Evolutionary conservation across 805 yeast genomes (phyloP), one percentile per base, ranked within the genome.

Genomic region (Brettanomyces anomalus): DNA sequence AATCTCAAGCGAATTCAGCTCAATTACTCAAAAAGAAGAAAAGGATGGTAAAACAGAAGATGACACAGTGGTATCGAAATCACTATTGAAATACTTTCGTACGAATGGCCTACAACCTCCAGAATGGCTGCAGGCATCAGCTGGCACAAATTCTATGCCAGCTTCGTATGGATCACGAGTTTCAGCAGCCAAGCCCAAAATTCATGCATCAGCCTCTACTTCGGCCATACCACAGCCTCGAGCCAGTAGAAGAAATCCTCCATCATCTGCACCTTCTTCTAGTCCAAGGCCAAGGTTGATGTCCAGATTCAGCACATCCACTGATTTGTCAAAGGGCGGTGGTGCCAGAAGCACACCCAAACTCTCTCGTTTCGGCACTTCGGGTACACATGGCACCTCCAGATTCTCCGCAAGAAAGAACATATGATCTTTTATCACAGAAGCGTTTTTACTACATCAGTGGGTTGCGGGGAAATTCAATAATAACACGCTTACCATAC

Each of bases 31-130:
- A 63, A 46, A 48, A n/a, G 55, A 54, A 35, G 68, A 64, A 37
- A 49, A 52, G n/a, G 68, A 63, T 45, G 66, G 67, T 4, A 53
- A 48, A 15, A 44, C 50, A 2, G 67, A 62, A 40, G 53, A 55
- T 13, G 61, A 58, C 19, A 65, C 69, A 0, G 52, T 57, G 31
- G 62, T 65, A 1, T 61, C 60, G 37, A 51, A 48, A 21, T 59
- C 68, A 0, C 38, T 65, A 28, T 49, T 60, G 10, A 54, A 47
- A 19, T 60, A 44, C 40, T 64, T 53, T 46, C 46, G 48, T 17
- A 51, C 52, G 14, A 45, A 45, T 14, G 54, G 53, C 15, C 33
- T 39, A 13, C 42, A 40, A 6, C 33, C 44, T 6, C 69, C 69
- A 0, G 53, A 51, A 3, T 64, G 66, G 66, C 43, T 61, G 19